Evolutionary conservation across 768 basidiomycete genomes (phyloP).

Genomic region (Gymnopilus junonius): DNA sequence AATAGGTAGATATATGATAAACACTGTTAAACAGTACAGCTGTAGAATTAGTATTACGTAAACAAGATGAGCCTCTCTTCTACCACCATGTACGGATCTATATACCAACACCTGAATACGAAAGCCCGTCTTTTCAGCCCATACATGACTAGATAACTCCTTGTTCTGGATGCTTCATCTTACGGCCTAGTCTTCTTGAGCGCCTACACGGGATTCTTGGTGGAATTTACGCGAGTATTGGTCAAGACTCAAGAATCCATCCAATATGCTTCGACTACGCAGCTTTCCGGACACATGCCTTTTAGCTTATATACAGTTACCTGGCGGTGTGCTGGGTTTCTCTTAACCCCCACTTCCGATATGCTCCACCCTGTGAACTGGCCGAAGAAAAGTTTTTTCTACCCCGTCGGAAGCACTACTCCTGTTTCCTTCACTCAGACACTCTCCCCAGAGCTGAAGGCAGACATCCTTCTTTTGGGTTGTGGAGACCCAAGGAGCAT

Average conservation of each 20-base stretch:
- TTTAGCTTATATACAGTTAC: background rate
- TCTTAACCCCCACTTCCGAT: background rate
- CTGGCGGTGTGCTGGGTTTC: background rate
- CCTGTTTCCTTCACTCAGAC: slow-evolving; percentile 52
- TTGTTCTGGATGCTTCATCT: background rate
- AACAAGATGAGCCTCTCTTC: no score
- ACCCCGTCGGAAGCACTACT: slow-evolving; percentile 64
- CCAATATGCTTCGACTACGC: background rate
- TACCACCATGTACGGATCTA: no score
- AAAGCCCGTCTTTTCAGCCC: no score
- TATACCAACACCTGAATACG: no score
- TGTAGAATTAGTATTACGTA: no score
- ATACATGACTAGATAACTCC: background rate
- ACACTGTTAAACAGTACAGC: no score
- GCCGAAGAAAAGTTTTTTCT: slow-evolving; percentile 53
- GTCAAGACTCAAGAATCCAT: background rate
- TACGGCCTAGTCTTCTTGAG: background rate
- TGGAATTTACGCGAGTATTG: background rate
- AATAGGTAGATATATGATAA: no score
- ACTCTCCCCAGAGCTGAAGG: slow-evolving; percentile 50
- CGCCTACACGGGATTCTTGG: background rate
- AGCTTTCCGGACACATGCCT: background rate
- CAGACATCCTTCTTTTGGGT: slow-evolving; percentile 54
- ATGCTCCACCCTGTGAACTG: slow-evolving; percentile 51
- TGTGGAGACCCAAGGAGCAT: slow-evolving; percentile 63